Evolutionary conservation across 495 filamentous ascomycete species (phyloP), one percentile per base, ranked within the genome.

Genomic region (Pseudotulostoma volvatum): DNA sequence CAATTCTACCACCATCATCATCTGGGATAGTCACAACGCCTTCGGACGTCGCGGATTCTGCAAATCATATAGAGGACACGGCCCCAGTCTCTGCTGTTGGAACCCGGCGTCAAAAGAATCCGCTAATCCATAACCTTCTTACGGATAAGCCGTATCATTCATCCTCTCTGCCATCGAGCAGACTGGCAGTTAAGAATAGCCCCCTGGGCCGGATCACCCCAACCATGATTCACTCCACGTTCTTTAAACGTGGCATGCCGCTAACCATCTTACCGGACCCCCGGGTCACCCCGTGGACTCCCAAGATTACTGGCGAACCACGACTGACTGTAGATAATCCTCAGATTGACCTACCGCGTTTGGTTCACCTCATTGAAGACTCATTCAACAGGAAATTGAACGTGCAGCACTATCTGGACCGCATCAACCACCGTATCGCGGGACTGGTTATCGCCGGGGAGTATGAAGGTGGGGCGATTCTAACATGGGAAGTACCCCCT

Each of bases 361-460:
- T 96, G 0, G 70, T 90, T 0, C 67, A 84, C 41, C 70, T 99
- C 9, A 94, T 99, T 40, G 82, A 99, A 50, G 87, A 96, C 54
- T 93, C 85, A 0, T 99, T 99, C 53, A 71, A 75, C 44, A 74
- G 86, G 37, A 79, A 77, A 50, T 74, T 99, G 5, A 81, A 99
- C 51, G 71, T 83, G 0, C 57, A 76, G 14, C 73, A 87, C 51
- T 99, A 96, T 49, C 65, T 96, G 0, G 54, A 64, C 13, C 77
- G 90, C 21, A 73, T 94, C 31, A 68, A 81, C 18, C 70, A 74
- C 19, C 76, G 77, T 9, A 67, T 94, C 0, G 90, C 90, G 3
- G 92, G 87, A 2, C 57, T 96, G 38, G 93, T 99, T 38, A 77
- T 99, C 39, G 92, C 90, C 0, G 90, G 90, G 2, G 81, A 93